A percentile compares a stretch with the other conserved stretches of the same genome.
These are phyloP conservation scores for Boletus subcaerulescens DNA, from an alignment of 768 basidiomycete genomes.

Conservation along the genomic window DNA sequence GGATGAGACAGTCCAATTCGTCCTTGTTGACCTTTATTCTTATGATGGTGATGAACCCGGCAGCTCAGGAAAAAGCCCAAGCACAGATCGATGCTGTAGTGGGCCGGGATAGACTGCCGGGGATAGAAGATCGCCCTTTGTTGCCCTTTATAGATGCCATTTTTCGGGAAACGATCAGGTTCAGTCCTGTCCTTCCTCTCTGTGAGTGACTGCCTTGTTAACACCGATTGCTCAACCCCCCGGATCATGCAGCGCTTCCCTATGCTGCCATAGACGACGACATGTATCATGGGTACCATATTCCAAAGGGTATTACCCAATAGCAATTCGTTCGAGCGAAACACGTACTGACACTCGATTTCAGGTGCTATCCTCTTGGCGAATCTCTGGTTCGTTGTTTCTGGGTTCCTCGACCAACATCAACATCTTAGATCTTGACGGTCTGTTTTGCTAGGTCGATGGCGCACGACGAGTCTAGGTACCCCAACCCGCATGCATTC, in stretches of 20 bases:
- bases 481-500: neutral
- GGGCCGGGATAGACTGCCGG: neutral
- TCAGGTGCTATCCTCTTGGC: constrained; percentile 3
- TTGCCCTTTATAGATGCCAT: neutral
- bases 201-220: neutral
- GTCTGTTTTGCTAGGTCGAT: neutral
- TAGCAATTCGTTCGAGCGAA: too few relatives aligned
- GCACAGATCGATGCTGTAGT: neutral
- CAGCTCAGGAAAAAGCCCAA: neutral
- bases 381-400: constrained; percentile 7
- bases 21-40: neutral
- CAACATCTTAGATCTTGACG: too few relatives aligned
- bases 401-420: too few relatives aligned
- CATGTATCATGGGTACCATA: constrained; percentile 37
- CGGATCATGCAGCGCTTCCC: neutral
- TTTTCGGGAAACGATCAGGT: neutral
- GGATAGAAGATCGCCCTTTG: neutral
- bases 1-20: neutral
- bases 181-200: neutral
- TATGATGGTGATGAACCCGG: neutral
- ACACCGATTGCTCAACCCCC: neutral
- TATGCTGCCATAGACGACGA: neutral
- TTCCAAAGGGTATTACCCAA: constrained; percentile 36
- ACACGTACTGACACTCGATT: neutral
- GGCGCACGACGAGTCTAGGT: neutral